Conservation (phyloP, 2,329 filamentous ascomycete genomes). For the Drechslera avenae region DNA sequence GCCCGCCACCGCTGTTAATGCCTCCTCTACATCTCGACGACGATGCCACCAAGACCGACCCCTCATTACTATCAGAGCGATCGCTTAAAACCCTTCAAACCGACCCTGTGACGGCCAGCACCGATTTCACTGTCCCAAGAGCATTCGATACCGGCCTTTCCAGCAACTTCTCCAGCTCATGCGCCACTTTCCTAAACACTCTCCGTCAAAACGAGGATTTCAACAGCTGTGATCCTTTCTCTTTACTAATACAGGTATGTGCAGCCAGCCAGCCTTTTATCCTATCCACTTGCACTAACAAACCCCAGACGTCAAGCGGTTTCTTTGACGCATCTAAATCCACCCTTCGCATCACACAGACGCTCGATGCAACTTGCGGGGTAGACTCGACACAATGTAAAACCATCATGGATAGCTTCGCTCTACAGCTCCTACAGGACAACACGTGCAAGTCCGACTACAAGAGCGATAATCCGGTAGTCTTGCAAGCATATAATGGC, state of each 20-base stretch:
- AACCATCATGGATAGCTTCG: conserved; percentile 66
- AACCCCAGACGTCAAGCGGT: conserved; percentile 72
- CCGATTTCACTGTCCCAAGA: conserved; percentile 44
- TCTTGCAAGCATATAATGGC: conserved; percentile 75
- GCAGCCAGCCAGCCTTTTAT: not conserved
- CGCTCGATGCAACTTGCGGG: conserved; percentile 78
- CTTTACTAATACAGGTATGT: conserved; percentile 77
- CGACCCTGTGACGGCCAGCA: conserved; percentile 25
- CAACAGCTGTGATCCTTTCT: conserved; percentile 78
- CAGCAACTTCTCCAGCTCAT: conserved; percentile 61
- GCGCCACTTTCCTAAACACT: conserved; percentile 69
- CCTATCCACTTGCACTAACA: conserved; percentile 7
- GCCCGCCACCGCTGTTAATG: conserved; percentile 42
- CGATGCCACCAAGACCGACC: conserved; percentile 29
- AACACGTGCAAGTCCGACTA: conserved; percentile 76
- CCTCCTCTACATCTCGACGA: conserved; percentile 37
- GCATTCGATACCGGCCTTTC: conserved; percentile 57
- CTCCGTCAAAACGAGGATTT: conserved; percentile 72
- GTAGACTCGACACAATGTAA: conserved; percentile 70
- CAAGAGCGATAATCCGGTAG: conserved; percentile 67
- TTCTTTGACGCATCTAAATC: conserved; percentile 83
- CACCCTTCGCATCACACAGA: conserved; percentile 71
- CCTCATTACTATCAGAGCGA: conserved; percentile 32
- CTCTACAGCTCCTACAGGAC: conserved; percentile 65
- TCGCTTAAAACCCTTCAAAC: conserved; percentile 32